Evolutionary conservation across 495 filamentous ascomycete species (phyloP), one percentile per base, ranked within the genome.

Genomic region (Xylaria grammica): DNA sequence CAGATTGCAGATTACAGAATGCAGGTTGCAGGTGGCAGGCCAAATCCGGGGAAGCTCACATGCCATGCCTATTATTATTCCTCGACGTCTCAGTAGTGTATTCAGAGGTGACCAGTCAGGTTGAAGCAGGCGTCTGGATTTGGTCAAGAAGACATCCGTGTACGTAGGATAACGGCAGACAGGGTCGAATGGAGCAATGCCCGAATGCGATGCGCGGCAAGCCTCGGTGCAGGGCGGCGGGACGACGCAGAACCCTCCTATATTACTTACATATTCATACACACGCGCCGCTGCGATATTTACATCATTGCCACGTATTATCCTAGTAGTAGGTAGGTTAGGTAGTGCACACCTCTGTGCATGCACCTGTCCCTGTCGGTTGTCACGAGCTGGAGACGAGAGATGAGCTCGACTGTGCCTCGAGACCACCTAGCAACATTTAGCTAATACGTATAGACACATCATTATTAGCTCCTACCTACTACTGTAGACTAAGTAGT

Each of bases 1-100:
- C 34, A 29, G 34, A 29, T 20, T 51, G 32, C 58, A 61, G 45
- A 26, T 52, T 45, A 49, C 17, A 32, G 17, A 36, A 36, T 15
- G 48, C 29, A 32, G 17, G 38, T 40, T 45, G 42, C n/a, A 45
- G 42, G 6, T 45, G n/a, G 13, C n/a, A 17, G 42, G 13, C 4
- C 38, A 45, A 53, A 52, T 50, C 58, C 30, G 58, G 58, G 58
- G 58, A 51, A 51, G 58, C 26, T 52, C 15, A 27, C n/a, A n/a
- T n/a, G n/a, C n/a, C n/a, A n/a, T n/a, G n/a, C 27, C 44, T 20
- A 26, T 46, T 22, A 15, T 4, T 7, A 48, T 48, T 34, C 1
- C 30, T 36, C 19, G 48, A 36, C 17, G 48, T 3, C 11, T 19
- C 15, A 3, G 8, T 24, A 24, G 17, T 48, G 15, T 19, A 20